Conservation (phyloP, 306 rosid species). For the Abrus pulchellus region DNA sequence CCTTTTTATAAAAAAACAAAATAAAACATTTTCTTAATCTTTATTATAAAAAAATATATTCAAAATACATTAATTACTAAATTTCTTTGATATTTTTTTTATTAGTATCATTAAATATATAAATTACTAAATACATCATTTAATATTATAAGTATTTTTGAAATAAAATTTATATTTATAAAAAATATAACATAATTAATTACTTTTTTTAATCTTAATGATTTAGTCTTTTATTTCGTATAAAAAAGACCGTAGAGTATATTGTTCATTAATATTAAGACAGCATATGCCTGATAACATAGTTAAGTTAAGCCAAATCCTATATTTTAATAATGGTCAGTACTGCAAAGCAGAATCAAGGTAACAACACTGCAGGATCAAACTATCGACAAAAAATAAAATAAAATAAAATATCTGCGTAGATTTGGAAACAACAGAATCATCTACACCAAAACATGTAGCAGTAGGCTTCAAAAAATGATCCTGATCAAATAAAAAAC, state of each 20-base stretch:
- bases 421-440: conserved; percentile 31
- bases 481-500: background rate
- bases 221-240: too few relatives aligned
- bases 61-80: too few relatives aligned
- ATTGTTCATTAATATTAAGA: background rate
- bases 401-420: background rate
- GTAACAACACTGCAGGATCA: background rate
- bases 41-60: too few relatives aligned
- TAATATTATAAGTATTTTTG: too few relatives aligned
- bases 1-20: too few relatives aligned
- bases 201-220: too few relatives aligned
- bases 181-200: too few relatives aligned
- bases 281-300: conserved; percentile 17
- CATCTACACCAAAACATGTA: conserved; percentile 31
- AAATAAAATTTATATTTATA: too few relatives aligned
- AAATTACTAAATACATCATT: too few relatives aligned
- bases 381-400: conserved; percentile 28
- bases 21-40: too few relatives aligned
- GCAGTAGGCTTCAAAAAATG: background rate
- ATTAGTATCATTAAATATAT: too few relatives aligned
- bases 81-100: too few relatives aligned
- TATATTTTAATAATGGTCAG: conserved; percentile 8
- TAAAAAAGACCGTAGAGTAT: background rate
- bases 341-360: background rate
- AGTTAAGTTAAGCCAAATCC: conserved; percentile 29